Percentiles rank a stretch among this genome's conserved stretches.
These are phyloP conservation scores for Clarireedia hainanense DNA, from an alignment of 2,329 filamentous ascomycete genomes.

Conservation along the genomic window DNA sequence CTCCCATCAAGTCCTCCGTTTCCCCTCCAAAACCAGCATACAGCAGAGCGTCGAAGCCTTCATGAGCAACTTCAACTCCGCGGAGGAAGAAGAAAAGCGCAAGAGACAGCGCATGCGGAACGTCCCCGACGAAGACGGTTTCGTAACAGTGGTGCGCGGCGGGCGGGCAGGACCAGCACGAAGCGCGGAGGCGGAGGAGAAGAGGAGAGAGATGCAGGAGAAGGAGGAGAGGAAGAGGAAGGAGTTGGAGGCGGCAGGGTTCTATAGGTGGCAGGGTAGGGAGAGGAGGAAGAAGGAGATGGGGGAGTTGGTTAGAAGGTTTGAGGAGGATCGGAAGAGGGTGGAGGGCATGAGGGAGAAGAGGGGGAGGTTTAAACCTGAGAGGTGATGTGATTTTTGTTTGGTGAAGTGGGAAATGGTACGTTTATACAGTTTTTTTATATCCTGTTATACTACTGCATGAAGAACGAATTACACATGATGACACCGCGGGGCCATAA, in stretches of 20 bases:
- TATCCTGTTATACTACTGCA: neutral
- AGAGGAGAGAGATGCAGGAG: constrained; percentile 51
- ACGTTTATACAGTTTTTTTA: constrained; percentile 11
- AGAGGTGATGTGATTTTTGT: constrained; percentile 28
- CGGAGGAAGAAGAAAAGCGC: constrained; percentile 55
- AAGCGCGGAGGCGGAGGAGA: constrained; percentile 60
- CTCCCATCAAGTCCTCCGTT: constrained; percentile 62
- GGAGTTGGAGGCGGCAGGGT: constrained; percentile 51
- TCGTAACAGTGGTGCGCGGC: constrained; percentile 82
- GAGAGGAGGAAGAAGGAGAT: constrained; percentile 74
- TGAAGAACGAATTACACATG: constrained; percentile 24
- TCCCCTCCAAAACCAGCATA: constrained; percentile 59
- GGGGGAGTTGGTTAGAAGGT: constrained; percentile 58
- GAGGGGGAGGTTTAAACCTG: constrained; percentile 51
- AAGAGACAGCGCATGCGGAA: constrained; percentile 59
- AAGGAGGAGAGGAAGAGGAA: constrained; percentile 55
- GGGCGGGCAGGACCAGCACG: constrained; percentile 67
- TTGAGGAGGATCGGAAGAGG: constrained; percentile 69
- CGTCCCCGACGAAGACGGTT: constrained; percentile 89
- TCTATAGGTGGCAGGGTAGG: constrained; percentile 77
- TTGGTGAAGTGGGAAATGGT: constrained; percentile 9
- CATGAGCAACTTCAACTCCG: constrained; percentile 73
- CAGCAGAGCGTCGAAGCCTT: constrained; percentile 74
- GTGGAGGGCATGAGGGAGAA: constrained; percentile 63
- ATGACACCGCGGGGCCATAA: constrained; percentile 48